These are phyloP conservation scores for Cryptococcus hybrid DNA, from an alignment of 1,284 basidiomycete genomes.

Conservation along the genomic window DNA sequence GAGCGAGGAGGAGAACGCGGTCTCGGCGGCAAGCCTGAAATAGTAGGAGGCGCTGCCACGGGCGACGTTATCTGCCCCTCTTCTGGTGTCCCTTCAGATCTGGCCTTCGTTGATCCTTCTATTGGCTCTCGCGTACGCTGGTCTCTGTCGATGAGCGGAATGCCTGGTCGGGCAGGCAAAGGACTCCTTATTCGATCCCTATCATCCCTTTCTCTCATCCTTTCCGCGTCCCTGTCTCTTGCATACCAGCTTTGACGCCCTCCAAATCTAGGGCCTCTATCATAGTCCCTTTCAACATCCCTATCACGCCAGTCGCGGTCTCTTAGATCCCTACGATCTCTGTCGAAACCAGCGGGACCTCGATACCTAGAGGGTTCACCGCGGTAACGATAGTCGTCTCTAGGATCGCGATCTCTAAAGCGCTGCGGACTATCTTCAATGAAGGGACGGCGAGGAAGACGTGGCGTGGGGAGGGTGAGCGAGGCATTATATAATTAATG, in stretches of 20 bases:
- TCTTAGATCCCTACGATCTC: constrained; percentile 11
- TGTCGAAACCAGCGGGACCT: constrained; percentile 7
- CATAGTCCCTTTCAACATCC: constrained; percentile 7
- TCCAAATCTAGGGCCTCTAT: background rate
- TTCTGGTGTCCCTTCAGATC: constrained; percentile 34
- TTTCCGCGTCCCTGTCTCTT: background rate
- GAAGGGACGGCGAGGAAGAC: constrained; percentile 8
- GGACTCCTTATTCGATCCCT: background rate
- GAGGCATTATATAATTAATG: constrained; percentile 18
- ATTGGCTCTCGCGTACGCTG: background rate
- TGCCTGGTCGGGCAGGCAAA: background rate
- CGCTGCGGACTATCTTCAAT: constrained; percentile 28
- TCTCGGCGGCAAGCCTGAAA: background rate
- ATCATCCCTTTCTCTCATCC: background rate
- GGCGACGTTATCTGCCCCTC: constrained; percentile 44
- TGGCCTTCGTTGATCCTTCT: constrained; percentile 6
- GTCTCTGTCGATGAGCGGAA: constrained; percentile 3
- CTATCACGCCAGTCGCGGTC: constrained; percentile 11
- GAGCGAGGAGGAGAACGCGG: constrained; percentile 15
- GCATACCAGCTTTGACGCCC: background rate
- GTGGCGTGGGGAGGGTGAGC: constrained; percentile 29
- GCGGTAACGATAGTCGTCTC: constrained; percentile 14
- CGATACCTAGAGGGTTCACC: constrained; percentile 6
- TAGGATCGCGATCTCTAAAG: background rate
- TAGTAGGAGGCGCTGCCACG: background rate